These are phyloP conservation scores for Pyrenophora teres DNA, from an alignment of 2,329 filamentous ascomycete species.

Conservation along the genomic window DNA sequence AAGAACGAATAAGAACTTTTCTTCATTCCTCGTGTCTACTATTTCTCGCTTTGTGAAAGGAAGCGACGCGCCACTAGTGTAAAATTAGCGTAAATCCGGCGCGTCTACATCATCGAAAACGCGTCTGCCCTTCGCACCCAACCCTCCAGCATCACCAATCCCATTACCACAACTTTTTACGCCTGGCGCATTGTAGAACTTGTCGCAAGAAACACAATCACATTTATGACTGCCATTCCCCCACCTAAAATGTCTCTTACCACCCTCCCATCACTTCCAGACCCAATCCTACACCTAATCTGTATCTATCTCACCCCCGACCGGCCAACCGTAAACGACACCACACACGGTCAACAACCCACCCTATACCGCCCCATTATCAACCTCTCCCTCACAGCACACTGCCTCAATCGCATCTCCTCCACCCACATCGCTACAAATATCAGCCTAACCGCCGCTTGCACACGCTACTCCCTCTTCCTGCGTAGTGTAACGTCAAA, in stretches of 20 bases:
- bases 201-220: not conserved
- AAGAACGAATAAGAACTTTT: no score
- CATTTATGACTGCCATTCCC: no score
- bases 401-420: constrained; percentile 10
- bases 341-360: constrained; percentile 4
- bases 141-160: constrained; percentile 1
- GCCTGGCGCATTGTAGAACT: not conserved
- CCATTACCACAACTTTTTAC: not conserved
- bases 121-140: constrained; percentile 3
- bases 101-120: constrained; percentile 16
- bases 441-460: constrained; percentile 2
- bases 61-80: no score
- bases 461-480: constrained; percentile 7
- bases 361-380: constrained; percentile 13
- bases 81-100: constrained; percentile 5
- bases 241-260: not conserved
- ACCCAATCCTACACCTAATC: constrained; percentile 12
- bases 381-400: constrained; percentile 7
- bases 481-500: constrained; percentile 4
- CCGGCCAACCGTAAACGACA: constrained; percentile 8
- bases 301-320: constrained; percentile 8
- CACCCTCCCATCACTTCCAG: constrained; percentile 6
- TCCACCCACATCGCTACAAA: constrained; percentile 10
- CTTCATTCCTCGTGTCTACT: no score
- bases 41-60: no score